Percentiles rank a stretch among this genome's conserved stretches.
phyloP scores from a whole-genome alignment of 2,329 filamentous ascomycete genomes.

The Monosporascus ibericus region DNA sequence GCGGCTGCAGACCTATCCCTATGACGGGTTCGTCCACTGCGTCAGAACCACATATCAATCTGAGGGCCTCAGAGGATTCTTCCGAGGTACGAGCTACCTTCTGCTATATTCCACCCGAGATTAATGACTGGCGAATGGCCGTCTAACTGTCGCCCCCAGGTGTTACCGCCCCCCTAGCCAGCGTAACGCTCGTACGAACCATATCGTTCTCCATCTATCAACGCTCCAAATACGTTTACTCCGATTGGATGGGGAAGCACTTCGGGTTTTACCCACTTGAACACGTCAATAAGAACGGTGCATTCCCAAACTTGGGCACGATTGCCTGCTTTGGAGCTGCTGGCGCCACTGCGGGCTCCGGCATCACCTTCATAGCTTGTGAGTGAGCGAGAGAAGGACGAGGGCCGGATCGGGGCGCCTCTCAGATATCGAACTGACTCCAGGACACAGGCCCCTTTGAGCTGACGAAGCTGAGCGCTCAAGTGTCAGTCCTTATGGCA shows the following conservation, averaged over 20 bases:
- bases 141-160: constrained; percentile 39
- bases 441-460: constrained; percentile 64
- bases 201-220: constrained; percentile 77
- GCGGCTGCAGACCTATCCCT: constrained; percentile 82
- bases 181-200: constrained; percentile 70
- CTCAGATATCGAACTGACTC: not conserved
- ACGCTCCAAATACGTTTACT: constrained; percentile 67
- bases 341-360: constrained; percentile 71
- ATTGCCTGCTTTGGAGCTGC: constrained; percentile 71
- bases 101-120: not conserved
- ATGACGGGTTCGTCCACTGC: constrained; percentile 67
- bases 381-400: constrained; percentile 20
- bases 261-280: constrained; percentile 64
- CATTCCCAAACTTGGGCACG: constrained; percentile 67
- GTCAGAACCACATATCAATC: constrained; percentile 68
- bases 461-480: constrained; percentile 81
- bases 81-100: constrained; percentile 54
- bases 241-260: constrained; percentile 62
- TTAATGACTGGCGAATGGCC: constrained; percentile 1
- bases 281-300: constrained; percentile 64
- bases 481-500: constrained; percentile 74
- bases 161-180: constrained; percentile 73
- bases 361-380: constrained; percentile 77
- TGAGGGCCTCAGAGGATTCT: constrained; percentile 72
- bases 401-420: not conserved